phyloP scores from a whole-genome alignment of 352 stramenopile genomes.

The Saprolegnia diclina region DNA sequence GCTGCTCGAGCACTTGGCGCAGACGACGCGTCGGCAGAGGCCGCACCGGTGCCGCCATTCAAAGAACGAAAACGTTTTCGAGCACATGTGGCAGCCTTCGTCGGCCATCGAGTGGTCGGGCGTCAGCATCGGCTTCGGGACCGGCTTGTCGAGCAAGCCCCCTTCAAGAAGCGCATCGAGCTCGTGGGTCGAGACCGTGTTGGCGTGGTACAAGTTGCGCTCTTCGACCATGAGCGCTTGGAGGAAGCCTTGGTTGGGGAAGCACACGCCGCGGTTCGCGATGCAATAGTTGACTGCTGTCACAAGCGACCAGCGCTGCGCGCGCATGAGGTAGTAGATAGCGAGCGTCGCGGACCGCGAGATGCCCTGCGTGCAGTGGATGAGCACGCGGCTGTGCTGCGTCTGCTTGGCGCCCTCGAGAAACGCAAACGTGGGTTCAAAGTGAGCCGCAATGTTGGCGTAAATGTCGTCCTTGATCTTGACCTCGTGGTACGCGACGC shows the following conservation, averaged over 20 bases:
- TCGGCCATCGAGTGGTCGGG: slow-evolving; percentile 36
- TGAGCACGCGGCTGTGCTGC: slow-evolving; percentile 68
- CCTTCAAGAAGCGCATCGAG: slow-evolving; percentile 69
- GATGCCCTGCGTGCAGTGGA: slow-evolving; percentile 83
- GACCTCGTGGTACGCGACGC: slow-evolving; percentile 67
- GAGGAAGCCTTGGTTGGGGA: slow-evolving; percentile 79
- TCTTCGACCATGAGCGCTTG: slow-evolving; percentile 70
- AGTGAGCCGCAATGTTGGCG: slow-evolving; percentile 61
- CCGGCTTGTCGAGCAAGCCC: slow-evolving; percentile 61
- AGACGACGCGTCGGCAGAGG: slow-evolving; percentile 72
- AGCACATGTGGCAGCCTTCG: slow-evolving; percentile 62
- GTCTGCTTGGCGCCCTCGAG: slow-evolving; percentile 73
- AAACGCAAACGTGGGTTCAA: slow-evolving; percentile 62
- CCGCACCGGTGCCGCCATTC: slow-evolving; percentile 84
- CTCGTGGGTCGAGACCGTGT: slow-evolving; percentile 61
- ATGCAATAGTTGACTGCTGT: slow-evolving; percentile 77
- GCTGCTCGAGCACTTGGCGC: slow-evolving; percentile 78
- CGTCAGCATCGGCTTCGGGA: slow-evolving; percentile 56
- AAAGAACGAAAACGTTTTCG: slow-evolving; percentile 68
- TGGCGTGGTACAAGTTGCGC: slow-evolving; percentile 69
- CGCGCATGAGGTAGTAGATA: slow-evolving; percentile 84
- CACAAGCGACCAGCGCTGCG: slow-evolving; percentile 75
- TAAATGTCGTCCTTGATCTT: slow-evolving; percentile 77
- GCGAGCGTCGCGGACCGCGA: slow-evolving; percentile 75
- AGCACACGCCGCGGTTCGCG: slow-evolving; percentile 67